Conservation (phyloP, 1,284 basidiomycete species). For the Puccinia coronata region DNA sequence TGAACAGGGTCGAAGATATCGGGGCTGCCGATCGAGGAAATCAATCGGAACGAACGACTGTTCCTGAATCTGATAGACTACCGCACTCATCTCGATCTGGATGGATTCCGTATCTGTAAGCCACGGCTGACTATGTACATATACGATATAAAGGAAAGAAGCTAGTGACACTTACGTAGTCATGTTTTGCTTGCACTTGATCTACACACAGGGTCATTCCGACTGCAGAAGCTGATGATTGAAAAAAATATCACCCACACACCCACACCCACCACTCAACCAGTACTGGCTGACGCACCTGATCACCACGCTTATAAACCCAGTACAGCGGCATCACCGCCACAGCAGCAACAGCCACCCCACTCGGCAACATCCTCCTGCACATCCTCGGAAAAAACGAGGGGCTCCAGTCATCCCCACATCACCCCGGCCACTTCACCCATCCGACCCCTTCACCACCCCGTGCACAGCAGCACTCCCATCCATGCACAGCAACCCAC, state of each 20-base stretch:
- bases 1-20: constrained; percentile 70
- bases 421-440: too few species aligned
- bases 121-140: neutral
- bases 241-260: constrained; percentile 11
- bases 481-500: too few species aligned
- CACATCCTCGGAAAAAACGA: too few species aligned
- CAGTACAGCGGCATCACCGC: too few species aligned
- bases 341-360: too few species aligned
- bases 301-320: neutral
- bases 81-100: constrained; percentile 58
- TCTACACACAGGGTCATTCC: constrained; percentile 23
- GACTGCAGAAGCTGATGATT: constrained; percentile 40
- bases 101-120: constrained; percentile 55
- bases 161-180: too few species aligned
- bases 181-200: neutral
- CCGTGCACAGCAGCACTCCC: too few species aligned
- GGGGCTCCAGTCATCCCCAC: too few species aligned
- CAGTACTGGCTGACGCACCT: neutral
- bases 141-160: too few species aligned
- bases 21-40: constrained; percentile 59
- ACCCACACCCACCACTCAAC: neutral
- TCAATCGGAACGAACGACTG: constrained; percentile 60
- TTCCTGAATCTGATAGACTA: constrained; percentile 60
- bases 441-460: too few species aligned
- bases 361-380: too few species aligned